Conservation (phyloP, 495 filamentous ascomycete species). For the Xeromyces bisporus region DNA sequence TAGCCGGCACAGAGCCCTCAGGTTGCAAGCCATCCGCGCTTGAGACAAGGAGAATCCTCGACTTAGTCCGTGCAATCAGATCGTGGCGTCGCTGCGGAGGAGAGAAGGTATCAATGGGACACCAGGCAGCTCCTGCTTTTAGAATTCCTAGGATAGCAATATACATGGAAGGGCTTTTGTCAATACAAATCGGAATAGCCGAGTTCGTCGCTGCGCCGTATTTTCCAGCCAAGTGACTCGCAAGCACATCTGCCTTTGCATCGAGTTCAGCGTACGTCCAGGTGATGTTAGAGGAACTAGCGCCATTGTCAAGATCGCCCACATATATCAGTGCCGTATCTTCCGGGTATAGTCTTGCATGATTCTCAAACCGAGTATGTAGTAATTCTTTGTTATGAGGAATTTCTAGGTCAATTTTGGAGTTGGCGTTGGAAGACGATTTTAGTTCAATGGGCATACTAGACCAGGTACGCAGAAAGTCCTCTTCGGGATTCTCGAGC, state of each 20-base stretch:
- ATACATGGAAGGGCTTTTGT: slow-evolving; percentile 64
- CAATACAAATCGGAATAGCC: slow-evolving; percentile 62
- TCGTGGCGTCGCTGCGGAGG: slow-evolving; percentile 20
- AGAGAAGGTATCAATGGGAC: slow-evolving; percentile 22
- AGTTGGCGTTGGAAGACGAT: slow-evolving; percentile 9
- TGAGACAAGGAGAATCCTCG: slow-evolving; percentile 12
- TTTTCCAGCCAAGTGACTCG: slow-evolving; percentile 7
- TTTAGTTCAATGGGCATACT: slow-evolving; percentile 5
- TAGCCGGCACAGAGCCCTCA: slow-evolving; percentile 13
- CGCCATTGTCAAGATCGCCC: slow-evolving; percentile 9
- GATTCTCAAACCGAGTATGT: slow-evolving; percentile 14
- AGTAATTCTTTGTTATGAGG: slow-evolving; percentile 5
- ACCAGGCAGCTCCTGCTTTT: slow-evolving; percentile 38
- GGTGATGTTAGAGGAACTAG: slow-evolving; percentile 4
- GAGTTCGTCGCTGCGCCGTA: slow-evolving; percentile 12
- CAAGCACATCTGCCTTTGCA: slow-evolving; percentile 12
- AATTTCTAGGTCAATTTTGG: slow-evolving; percentile 3
- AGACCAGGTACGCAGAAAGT: slow-evolving; percentile 5
- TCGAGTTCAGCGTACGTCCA: slow-evolving; percentile 20
- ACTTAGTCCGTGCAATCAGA: slow-evolving; percentile 14
- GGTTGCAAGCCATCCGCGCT: slow-evolving; percentile 9
- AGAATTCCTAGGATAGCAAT: slow-evolving; percentile 65
- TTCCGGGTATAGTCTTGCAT: slow-evolving; percentile 8
- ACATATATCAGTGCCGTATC: slow-evolving; percentile 15
- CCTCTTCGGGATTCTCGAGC: slow-evolving; percentile 7